phyloP scores from a whole-genome alignment of 495 filamentous ascomycete species.

The Annulohypoxylon bovei region DNA sequence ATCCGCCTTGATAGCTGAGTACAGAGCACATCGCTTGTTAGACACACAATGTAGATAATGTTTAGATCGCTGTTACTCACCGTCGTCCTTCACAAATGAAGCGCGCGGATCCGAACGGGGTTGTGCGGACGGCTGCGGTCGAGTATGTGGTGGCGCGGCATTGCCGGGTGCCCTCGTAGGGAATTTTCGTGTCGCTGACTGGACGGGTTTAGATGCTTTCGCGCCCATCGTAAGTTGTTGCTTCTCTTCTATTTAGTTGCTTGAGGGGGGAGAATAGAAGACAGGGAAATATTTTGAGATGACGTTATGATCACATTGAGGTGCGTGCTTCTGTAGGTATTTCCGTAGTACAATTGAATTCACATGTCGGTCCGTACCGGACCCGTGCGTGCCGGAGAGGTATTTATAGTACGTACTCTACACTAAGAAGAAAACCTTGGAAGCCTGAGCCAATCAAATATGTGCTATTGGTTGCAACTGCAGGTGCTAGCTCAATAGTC shows the following conservation, averaged over 20 bases:
- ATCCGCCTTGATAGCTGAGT: constrained; percentile 47
- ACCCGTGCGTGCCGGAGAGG: not conserved
- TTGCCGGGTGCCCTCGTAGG: constrained; percentile 51
- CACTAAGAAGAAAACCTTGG: not conserved
- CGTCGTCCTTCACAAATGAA: constrained; percentile 50
- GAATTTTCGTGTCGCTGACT: constrained; percentile 53
- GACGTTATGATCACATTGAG: constrained; percentile 35
- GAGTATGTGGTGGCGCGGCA: constrained; percentile 39
- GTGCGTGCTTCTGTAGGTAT: constrained; percentile 16
- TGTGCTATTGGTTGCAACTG: not conserved
- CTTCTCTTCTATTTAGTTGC: not conserved
- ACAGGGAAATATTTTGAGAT: constrained; percentile 10
- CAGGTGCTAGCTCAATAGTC: not conserved
- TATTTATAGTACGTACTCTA: not conserved
- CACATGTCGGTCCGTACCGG: not conserved
- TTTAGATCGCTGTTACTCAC: constrained; percentile 32
- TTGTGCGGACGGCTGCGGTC: constrained; percentile 29
- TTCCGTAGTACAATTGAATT: not conserved
- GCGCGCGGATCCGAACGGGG: constrained; percentile 35
- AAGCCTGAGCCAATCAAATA: constrained; percentile 4
- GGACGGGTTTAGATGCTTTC: constrained; percentile 49
- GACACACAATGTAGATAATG: no score
- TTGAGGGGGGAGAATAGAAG: not conserved
- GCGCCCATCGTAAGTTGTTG: constrained; percentile 38
- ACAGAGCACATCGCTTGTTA: not conserved